phyloP scores from a whole-genome alignment of 2,329 filamentous ascomycete genomes.

The Penicillium hesseltinei region DNA sequence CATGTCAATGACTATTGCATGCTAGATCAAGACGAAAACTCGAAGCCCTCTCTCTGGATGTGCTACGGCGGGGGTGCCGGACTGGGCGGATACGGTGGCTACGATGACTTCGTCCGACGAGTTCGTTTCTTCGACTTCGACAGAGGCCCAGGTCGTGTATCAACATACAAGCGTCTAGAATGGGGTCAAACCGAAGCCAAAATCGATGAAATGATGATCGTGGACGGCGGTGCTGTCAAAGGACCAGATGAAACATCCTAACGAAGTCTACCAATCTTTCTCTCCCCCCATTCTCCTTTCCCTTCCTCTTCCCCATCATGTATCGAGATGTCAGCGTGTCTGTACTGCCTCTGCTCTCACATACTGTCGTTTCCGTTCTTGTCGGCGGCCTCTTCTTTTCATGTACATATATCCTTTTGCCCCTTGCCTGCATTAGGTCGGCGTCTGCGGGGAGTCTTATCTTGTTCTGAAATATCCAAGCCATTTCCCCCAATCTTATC shows the following conservation, averaged over 20 bases:
- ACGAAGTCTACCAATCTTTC: background rate
- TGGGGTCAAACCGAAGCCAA: constrained; percentile 53
- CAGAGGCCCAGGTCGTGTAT: constrained; percentile 82
- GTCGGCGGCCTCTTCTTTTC: constrained; percentile 7
- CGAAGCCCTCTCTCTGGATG: constrained; percentile 84
- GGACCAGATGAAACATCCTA: constrained; percentile 21
- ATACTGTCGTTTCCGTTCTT: constrained; percentile 15
- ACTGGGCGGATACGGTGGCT: constrained; percentile 93
- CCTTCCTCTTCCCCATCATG: background rate
- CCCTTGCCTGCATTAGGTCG: constrained; percentile 23
- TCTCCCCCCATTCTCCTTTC: background rate
- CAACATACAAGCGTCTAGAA: constrained; percentile 89
- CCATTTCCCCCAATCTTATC: constrained; percentile 12
- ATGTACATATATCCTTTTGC: constrained; percentile 23
- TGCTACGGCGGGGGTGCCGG: constrained; percentile 91
- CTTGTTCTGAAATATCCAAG: constrained; percentile 18
- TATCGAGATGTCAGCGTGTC: background rate
- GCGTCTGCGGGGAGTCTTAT: constrained; percentile 19
- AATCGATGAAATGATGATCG: constrained; percentile 60
- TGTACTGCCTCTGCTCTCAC: constrained; percentile 13
- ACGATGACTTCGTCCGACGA: constrained; percentile 78
- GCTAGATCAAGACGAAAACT: constrained; percentile 56
- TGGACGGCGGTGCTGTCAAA: constrained; percentile 57
- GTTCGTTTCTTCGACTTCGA: constrained; percentile 91
- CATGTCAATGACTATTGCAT: constrained; percentile 97